Base-by-base conservation (phyloP, 495 filamentous ascomycete genomes). In the Xylaria flabelliformis region DNA sequence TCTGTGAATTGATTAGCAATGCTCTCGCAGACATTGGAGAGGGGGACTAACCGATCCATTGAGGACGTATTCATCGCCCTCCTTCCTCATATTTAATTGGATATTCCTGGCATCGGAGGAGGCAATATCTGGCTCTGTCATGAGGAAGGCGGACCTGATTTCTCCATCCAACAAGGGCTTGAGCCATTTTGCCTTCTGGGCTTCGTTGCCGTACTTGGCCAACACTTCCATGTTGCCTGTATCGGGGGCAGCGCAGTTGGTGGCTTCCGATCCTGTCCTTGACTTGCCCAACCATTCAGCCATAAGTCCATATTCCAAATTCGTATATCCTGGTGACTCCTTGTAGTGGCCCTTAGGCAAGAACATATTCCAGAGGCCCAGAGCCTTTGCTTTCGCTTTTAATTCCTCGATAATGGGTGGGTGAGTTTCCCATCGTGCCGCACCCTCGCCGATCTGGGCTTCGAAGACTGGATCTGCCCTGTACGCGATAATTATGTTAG, bases 291-390 rank as follows among this genome's bases (percentile, higher is more conserved):
- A 83, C 78, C 92, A 90, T 82, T 97, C 95, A 29, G 94, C 94
- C 91, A 97, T 97, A 80, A 97, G 81, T 4, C 93, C 94, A 77
- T 97, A 97, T 80, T 97, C 94, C 24, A 97, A 85, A 80, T 97
- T 97, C 13, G 89, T 92, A 82, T 92, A 95, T 44, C 94, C 95
- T 5, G 95, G 94, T 19, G 94, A 95, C 82, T 98, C 92, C 73
- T 90, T 92, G 87, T 97, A 98, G 83, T 98, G 95, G 74, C 90
- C 93, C 83, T 93, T 95, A 59, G 95, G 92, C 71, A 99, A 82
- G 86, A 99, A 99, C 90, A 99, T 92, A 81, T 99, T 99, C 96
- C 96, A 99, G 56, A 99, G 86, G 0, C 96, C 96, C n/a, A 95
- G 85, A 77, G 91, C 86, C 78, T 87, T 88, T 15, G 96, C 96